These are phyloP conservation scores for Rhodosporidiobolus odoratus DNA, from an alignment of 768 basidiomycete species.

Conservation along the genomic window DNA sequence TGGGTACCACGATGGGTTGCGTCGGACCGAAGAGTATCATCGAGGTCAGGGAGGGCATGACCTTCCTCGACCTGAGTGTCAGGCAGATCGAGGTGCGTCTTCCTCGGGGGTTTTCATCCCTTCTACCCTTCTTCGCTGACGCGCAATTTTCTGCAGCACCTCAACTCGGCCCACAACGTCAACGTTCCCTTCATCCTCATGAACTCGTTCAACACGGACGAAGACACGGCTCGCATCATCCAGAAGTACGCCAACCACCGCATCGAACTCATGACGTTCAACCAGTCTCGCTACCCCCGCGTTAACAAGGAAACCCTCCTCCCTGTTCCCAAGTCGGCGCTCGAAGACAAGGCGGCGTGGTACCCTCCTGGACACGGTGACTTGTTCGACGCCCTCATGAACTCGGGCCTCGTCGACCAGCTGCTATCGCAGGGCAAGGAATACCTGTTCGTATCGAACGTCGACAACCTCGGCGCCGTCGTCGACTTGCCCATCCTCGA, in stretches of 20 bases:
- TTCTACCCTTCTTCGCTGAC: background rate
- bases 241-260: slow-evolving; percentile 96
- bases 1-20: slow-evolving; percentile 50
- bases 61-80: slow-evolving; percentile 89
- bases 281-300: slow-evolving; percentile 80
- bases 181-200: slow-evolving; percentile 96
- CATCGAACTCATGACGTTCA: slow-evolving; percentile 63
- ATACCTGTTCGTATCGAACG: slow-evolving; percentile 96
- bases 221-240: slow-evolving; percentile 91
- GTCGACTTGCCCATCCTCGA: slow-evolving; percentile 69
- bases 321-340: slow-evolving; percentile 69
- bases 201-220: slow-evolving; percentile 98
- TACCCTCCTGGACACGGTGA: slow-evolving; percentile 98
- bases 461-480: slow-evolving; percentile 89
- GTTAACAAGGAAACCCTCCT: slow-evolving; percentile 83
- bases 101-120: background rate
- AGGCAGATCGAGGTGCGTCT: slow-evolving; percentile 72
- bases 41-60: slow-evolving; percentile 96
- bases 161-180: slow-evolving; percentile 74
- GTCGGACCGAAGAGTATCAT: slow-evolving; percentile 79
- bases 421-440: slow-evolving; percentile 87
- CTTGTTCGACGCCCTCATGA: slow-evolving; percentile 83
- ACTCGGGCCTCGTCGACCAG: slow-evolving; percentile 85
- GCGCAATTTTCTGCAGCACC: slow-evolving; percentile 52
- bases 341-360: slow-evolving; percentile 85